These are phyloP conservation scores for Adansonia grandidieri DNA, from an alignment of 441 rosid genomes.

Conservation along the genomic window DNA sequence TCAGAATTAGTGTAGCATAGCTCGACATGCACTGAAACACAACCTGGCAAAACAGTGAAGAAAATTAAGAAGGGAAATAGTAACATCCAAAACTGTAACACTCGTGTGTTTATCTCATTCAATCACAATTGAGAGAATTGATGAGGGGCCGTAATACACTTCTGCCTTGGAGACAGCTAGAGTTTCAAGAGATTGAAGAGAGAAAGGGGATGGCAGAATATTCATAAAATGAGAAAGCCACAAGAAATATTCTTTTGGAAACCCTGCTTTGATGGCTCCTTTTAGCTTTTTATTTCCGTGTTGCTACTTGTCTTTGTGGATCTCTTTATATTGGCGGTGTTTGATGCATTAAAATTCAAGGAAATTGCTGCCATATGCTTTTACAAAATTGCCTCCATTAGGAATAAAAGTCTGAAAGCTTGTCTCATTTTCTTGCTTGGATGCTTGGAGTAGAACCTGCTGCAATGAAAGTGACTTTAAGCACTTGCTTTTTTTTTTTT, in stretches of 20 bases:
- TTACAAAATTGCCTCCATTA: neutral
- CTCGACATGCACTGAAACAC: neutral
- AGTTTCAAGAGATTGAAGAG: neutral
- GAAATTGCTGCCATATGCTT: constrained; percentile 6
- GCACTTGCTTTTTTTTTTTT: neutral
- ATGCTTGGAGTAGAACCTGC: neutral
- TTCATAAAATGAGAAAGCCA: neutral
- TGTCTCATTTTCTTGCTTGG: neutral
- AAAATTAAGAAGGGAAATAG: neutral
- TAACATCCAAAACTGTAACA: neutral
- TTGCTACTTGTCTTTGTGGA: neutral
- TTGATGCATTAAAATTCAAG: neutral
- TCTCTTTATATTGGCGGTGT: neutral
- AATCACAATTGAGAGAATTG: neutral
- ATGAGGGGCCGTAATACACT: neutral
- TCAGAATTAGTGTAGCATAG: neutral
- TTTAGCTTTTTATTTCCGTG: neutral
- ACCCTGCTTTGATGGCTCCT: neutral
- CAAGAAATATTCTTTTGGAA: neutral
- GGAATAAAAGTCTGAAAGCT: neutral
- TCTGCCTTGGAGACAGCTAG: neutral
- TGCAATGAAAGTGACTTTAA: neutral
- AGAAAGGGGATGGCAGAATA: neutral
- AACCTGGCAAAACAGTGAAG: neutral
- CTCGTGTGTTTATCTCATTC: neutral